Base-by-base conservation (phyloP, 306 rosid species). In the Acacia melanoxylon region DNA sequence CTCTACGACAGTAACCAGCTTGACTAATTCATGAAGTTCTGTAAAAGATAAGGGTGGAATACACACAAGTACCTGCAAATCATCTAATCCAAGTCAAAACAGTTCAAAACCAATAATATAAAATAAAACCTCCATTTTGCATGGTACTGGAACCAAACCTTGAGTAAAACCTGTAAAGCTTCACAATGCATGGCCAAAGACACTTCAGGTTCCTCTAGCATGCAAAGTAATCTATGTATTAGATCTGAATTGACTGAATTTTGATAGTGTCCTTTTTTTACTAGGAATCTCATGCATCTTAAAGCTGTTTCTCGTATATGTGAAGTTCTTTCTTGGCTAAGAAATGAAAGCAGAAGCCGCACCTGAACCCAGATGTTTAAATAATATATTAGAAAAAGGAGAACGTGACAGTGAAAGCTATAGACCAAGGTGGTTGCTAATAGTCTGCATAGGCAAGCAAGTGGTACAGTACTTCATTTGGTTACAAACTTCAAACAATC, bases 241-340 rank as follows among this genome's bases (percentile, higher is more conserved):
- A 81, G 25, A 82, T 69, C 51, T 68, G 75, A 61, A 75, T 24
- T 72, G 31, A 82, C 62, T 46, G 88, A 77, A 81, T 84, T 58
- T n/a, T 46, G 84, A 31, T 42, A 74, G 8, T n/a, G 61, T 72
- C 91, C 90, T 86, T 86, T 87, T 76, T 73, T 71, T 37, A 84
- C 76, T 68, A 95, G 61, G 81, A 79, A 91, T 63, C 42, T 83
- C 78, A 95, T 80, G 82, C 98, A 91, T 86, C 81, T 89, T 84
- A 90, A 51, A 13, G 89, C 86, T 12, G 89, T 85, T 81, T 82
- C 89, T 58, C 62, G 90, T 65, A 93, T 82, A 68, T 24, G 90
- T 46, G 56, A 31, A 41, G 86, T 75, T 73, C 78, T 85, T 80
- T 87, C 91, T 79, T 25, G 83, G 69, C 81, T 31, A 74, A 90